These are phyloP conservation scores for Yamadazyma sp. DNA, from an alignment of 1,139 yeast species.

Conservation along the genomic window DNA sequence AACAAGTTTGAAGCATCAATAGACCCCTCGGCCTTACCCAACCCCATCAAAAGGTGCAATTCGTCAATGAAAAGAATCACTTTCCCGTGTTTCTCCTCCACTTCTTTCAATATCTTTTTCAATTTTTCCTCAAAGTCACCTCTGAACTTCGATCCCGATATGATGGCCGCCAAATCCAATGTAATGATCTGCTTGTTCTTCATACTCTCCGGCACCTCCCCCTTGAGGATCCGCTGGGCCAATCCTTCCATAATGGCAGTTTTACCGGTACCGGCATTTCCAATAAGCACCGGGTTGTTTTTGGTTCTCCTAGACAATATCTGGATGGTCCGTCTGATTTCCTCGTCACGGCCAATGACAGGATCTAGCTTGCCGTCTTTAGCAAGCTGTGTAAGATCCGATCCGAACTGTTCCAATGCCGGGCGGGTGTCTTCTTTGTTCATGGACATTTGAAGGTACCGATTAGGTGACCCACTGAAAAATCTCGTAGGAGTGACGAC, in stretches of 20 bases:
- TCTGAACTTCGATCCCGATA: slow-evolving; percentile 91
- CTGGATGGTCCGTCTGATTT: slow-evolving; percentile 88
- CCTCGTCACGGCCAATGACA: slow-evolving; percentile 95
- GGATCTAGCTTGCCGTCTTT: slow-evolving; percentile 91
- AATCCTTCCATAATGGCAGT: slow-evolving; percentile 95
- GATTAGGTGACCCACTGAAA: slow-evolving; percentile 7
- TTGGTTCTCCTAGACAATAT: slow-evolving; percentile 89
- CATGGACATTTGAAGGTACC: slow-evolving; percentile 32
- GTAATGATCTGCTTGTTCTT: slow-evolving; percentile 81
- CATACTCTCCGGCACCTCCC: slow-evolving; percentile 94
- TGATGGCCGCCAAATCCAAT: slow-evolving; percentile 82
- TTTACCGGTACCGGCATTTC: slow-evolving; percentile 97
- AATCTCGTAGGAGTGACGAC: too few relatives aligned
- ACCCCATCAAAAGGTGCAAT: slow-evolving; percentile 83
- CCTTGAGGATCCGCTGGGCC: slow-evolving; percentile 87
- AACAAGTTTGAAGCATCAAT: slow-evolving; percentile 93
- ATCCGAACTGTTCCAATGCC: slow-evolving; percentile 84
- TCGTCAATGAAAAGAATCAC: slow-evolving; percentile 90
- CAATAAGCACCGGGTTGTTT: slow-evolving; percentile 90
- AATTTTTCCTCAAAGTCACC: slow-evolving; percentile 95
- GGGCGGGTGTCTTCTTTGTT: slow-evolving; percentile 60
- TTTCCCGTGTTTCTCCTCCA: slow-evolving; percentile 77
- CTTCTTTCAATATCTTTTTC: slow-evolving; percentile 80
- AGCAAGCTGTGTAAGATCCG: slow-evolving; percentile 83
- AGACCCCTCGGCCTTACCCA: slow-evolving; percentile 94